Conservation (phyloP, 345 rosid genomes). For the Linum usitatissimum region DNA sequence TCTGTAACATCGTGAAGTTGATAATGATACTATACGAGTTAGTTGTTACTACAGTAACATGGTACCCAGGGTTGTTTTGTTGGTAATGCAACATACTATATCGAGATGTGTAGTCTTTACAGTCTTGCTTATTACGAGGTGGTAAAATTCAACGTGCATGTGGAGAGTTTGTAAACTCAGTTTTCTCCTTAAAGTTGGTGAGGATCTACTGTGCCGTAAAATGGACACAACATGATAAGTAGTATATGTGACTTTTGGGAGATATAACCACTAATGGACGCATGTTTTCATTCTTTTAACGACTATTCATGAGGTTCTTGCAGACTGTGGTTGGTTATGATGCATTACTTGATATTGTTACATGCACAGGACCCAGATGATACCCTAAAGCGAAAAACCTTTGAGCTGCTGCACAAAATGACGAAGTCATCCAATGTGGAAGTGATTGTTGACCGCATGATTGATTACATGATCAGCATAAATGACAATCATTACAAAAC, state of each 20-base stretch:
- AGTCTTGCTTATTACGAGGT: neutral
- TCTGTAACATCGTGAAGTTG: neutral
- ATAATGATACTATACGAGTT: too few relatives aligned
- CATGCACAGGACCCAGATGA: constrained; percentile 88
- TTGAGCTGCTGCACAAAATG: constrained; percentile 90
- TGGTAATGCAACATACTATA: neutral
- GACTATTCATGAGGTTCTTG: neutral
- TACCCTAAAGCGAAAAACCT: constrained; percentile 88
- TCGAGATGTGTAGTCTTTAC: neutral
- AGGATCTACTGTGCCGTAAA: neutral
- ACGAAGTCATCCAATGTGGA: constrained; percentile 95
- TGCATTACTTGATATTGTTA: constrained; percentile 6
- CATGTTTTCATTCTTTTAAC: neutral
- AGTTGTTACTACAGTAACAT: neutral
- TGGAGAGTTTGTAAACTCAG: neutral
- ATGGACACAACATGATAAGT: neutral
- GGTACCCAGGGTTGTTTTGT: neutral
- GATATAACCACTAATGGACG: neutral
- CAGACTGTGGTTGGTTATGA: neutral
- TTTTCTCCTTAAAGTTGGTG: too few relatives aligned
- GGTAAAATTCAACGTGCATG: neutral
- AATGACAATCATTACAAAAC: constrained; percentile 93
- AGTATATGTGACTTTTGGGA: neutral
- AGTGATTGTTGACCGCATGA: constrained; percentile 97
- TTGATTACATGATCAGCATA: constrained; percentile 91